Evolutionary conservation across 192 early-diverging fungal species (phyloP).

Genomic region (Entophlyctis luteolus): DNA sequence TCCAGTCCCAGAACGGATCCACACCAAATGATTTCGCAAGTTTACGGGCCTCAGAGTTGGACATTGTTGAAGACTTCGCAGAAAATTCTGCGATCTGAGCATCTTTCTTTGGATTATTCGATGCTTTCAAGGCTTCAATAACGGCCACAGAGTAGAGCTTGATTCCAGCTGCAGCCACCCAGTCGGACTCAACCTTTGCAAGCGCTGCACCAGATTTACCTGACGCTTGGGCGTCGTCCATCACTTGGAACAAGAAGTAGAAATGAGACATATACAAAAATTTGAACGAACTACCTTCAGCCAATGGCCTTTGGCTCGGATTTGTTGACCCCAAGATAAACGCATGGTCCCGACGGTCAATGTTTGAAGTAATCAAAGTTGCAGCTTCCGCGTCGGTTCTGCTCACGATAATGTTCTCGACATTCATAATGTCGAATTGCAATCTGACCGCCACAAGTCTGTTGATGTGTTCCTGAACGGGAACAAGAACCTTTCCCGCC

Average conservation of each 20-base stretch:
- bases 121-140: constrained; percentile 64
- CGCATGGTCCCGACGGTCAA: constrained; percentile 90
- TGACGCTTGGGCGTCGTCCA: constrained; percentile 74
- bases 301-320: constrained; percentile 60
- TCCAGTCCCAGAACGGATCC: constrained; percentile 83
- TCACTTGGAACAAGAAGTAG: too few relatives aligned
- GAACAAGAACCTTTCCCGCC: constrained; percentile 98
- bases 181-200: constrained; percentile 78
- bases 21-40: constrained; percentile 72
- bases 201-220: constrained; percentile 72
- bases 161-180: constrained; percentile 74
- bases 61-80: constrained; percentile 52
- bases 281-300: too few relatives aligned
- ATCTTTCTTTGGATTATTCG: constrained; percentile 44
- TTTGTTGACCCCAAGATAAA: constrained; percentile 93
- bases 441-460: constrained; percentile 88
- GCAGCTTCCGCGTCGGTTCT: constrained; percentile 98
- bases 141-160: constrained; percentile 81
- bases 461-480: constrained; percentile 96
- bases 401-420: constrained; percentile 88
- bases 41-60: constrained; percentile 76
- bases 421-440: constrained; percentile 98
- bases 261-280: too few relatives aligned
- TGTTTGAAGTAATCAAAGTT: constrained; percentile 92
- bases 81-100: constrained; percentile 50